Conservation (phyloP, 257 asterid species). For the Penstemon barbatus region DNA sequence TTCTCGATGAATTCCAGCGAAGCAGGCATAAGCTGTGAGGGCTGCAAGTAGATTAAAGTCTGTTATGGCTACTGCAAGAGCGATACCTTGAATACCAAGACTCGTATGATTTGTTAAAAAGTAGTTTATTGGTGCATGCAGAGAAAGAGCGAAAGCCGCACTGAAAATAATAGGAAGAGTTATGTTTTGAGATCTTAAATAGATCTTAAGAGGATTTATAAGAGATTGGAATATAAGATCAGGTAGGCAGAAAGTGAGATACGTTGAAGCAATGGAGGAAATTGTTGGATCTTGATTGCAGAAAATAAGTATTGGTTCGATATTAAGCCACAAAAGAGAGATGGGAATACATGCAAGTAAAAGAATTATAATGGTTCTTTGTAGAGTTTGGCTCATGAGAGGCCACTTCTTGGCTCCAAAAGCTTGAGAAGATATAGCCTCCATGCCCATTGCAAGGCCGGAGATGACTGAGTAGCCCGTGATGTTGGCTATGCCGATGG, state of each 20-base stretch:
- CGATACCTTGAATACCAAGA: conserved; percentile 62
- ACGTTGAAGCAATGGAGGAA: conserved; percentile 53
- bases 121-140: conserved; percentile 59
- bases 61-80: conserved; percentile 37
- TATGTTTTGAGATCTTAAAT: conserved; percentile 53
- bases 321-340: conserved; percentile 61
- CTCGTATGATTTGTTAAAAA: conserved; percentile 27
- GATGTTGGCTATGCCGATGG: conserved; percentile 71
- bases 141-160: conserved; percentile 42
- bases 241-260: conserved; percentile 55
- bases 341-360: conserved; percentile 55
- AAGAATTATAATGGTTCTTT: conserved; percentile 53
- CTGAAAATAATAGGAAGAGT: conserved; percentile 51
- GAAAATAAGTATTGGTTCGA: conserved; percentile 48
- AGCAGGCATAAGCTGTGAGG: conserved; percentile 30
- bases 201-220: conserved; percentile 58
- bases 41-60: conserved; percentile 38
- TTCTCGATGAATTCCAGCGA: conserved; percentile 18
- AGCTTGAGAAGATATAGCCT: conserved; percentile 70
- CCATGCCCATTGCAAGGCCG: conserved; percentile 76
- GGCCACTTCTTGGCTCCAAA: conserved; percentile 68
- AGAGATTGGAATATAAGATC: conserved; percentile 52
- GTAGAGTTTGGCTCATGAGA: conserved; percentile 51
- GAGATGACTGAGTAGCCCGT: conserved; percentile 70
- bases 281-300: conserved; percentile 53